Evolutionary conservation across 352 stramenopile genomes (phyloP), one percentile per base, ranked within the genome.

Genomic region (Globisporangium echinulatum): DNA sequence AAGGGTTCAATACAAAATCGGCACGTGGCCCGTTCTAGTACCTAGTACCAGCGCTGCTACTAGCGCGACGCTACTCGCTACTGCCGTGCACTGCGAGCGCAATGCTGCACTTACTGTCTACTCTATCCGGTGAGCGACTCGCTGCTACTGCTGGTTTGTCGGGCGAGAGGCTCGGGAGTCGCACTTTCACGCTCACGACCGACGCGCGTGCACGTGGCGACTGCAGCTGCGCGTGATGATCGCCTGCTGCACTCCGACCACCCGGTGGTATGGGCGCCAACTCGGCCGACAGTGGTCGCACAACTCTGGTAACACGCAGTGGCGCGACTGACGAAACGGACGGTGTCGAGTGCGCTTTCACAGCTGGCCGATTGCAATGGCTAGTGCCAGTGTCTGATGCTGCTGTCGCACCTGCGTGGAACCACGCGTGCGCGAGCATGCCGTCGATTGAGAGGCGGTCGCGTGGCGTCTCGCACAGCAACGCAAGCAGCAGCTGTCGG

Each of bases 91-190:
- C 25, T 33, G 25, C 2, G 25, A 33, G 25, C 2, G 25, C 25
- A 33, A 33, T 33, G 25, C 25, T 33, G 25, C 25, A 33, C 25
- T 33, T 33, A 33, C 25, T 3, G 25, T 33, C 25, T 33, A 33
- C 25, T 33, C 25, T 33, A 33, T 33, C 25, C 25, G 40, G 11
- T 6, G 77, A 77, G 14, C 74, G 66, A 10, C 66, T 60, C 14
- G 66, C 66, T 7, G 36, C 39, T 44, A 13, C 67, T 7, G 36
- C 39, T 8, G 68, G 72, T 44, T 85, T 87, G 36, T 87, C 77
- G 0, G 77, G 77, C 19, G 77, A 87, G 42, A 87, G 68, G 52
- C 75, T 83, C 49, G 77, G 77, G 8, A 87, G 72, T 64, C 61
- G 73, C 57, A 82, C 64, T 44, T 78, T 74, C 25, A 68, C 61